Base-by-base conservation (phyloP, 495 filamentous ascomycete genomes). In the Hyaloscypha finlandica region DNA sequence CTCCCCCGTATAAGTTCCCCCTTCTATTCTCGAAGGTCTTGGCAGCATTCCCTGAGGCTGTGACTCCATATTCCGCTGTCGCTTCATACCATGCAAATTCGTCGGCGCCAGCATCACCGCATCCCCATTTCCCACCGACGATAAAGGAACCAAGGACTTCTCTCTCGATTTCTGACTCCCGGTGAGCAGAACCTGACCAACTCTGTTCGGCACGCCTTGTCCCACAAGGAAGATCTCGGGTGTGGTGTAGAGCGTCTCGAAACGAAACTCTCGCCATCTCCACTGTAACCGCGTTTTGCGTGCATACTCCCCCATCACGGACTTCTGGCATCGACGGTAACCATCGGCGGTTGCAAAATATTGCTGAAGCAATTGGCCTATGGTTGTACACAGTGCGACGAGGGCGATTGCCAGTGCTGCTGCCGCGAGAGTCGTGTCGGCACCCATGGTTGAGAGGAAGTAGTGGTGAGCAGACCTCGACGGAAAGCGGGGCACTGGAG, bases 181-280 rank as follows among this genome's bases (percentile, higher is more conserved):
- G 25, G 61, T 60, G 16, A 69, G 54, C 16, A 69, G 12, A 3
- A 69, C 61, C 39, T 69, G 61, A 1, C 56, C 56, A 4, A 31
- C 22, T 6, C 42, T 35, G 32, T 42, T 55, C 29, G 42, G 54
- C 0, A 48, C 22, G 32, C 64, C 48, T 61, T 67, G 57, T 61
- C 71, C 61, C 57, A 73, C 80, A 8, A 82, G 74, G 51, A 81
- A 82, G 48, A 84, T 78, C 55, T 80, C 76, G 32, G 81, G 81
- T 0, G 78, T 73, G 35, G 80, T 74, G 69, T 79, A 83, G 30
- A 75, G 72, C 16, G 80, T 78, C 61, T 84, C 81, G 66, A 82
- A 82, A 5, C 81, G 76, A 8, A 84, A 72, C 70, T 84, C 81
- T 16, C 57, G 61, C 45, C 64, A 68, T 1, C 74, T 71, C 64